These are phyloP conservation scores for Saccharum officinarum DNA, from an alignment of 176 grass and related monocot genomes.

Conservation along the genomic window DNA sequence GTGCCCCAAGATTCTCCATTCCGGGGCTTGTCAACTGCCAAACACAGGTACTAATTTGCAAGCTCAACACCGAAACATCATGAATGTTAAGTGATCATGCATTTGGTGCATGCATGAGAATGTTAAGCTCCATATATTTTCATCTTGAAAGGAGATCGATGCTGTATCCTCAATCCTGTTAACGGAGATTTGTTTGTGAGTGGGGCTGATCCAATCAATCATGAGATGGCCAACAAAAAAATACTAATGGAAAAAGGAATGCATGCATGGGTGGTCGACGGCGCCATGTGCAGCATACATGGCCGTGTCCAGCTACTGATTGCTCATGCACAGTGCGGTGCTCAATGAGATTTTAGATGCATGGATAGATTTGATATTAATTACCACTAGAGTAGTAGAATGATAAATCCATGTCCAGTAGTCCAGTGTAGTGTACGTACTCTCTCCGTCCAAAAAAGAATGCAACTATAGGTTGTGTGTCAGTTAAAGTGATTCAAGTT, in stretches of 20 bases:
- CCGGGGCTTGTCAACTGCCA: background rate
- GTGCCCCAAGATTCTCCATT: background rate
- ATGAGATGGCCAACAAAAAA: constrained; percentile 23
- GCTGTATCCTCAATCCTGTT: background rate
- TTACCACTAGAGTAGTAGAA: background rate
- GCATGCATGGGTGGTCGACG: constrained; percentile 38
- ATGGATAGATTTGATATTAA: constrained; percentile 7
- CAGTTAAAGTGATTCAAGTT: too few relatives aligned
- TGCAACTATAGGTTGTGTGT: too few relatives aligned
- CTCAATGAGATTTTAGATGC: constrained; percentile 11
- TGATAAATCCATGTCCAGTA: background rate
- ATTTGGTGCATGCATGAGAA: background rate
- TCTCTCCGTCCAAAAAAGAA: too few relatives aligned
- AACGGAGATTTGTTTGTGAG: constrained; percentile 27
- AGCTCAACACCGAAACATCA: background rate
- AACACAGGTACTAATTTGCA: background rate
- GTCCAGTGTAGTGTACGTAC: background rate
- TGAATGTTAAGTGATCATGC: background rate
- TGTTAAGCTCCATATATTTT: background rate
- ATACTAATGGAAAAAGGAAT: background rate
- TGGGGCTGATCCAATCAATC: constrained; percentile 39
- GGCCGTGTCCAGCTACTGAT: constrained; percentile 46
- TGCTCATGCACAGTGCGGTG: constrained; percentile 41
- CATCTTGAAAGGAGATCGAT: background rate
- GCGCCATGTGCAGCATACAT: constrained; percentile 50